Evolutionary conservation across 202 grass and related monocot genomes (phyloP).

Genomic region (Saccharum hybrid): DNA sequence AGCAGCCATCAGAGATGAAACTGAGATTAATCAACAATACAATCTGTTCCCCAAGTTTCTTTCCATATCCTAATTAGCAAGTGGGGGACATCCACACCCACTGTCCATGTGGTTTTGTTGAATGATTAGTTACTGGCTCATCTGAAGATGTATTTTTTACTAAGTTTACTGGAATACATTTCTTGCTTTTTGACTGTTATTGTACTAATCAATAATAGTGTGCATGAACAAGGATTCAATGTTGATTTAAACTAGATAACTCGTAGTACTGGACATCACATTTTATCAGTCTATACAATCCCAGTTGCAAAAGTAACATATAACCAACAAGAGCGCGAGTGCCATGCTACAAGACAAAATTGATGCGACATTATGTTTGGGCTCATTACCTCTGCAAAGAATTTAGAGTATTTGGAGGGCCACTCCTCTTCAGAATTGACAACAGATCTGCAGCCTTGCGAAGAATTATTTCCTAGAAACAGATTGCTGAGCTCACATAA

Average conservation of each 20-base stretch:
- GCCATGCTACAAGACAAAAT: neutral
- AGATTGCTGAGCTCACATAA: neutral
- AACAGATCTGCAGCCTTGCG: slow-evolving; percentile 54
- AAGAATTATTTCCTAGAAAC: neutral
- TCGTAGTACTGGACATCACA: neutral
- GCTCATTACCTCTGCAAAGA: slow-evolving; percentile 69
- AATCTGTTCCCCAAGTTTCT: neutral
- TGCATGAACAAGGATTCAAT: neutral
- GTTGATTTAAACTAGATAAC: neutral
- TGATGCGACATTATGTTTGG: neutral
- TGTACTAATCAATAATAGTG: neutral
- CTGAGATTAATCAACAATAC: neutral
- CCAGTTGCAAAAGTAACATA: neutral
- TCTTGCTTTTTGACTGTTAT: neutral
- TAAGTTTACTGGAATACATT: neutral
- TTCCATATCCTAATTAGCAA: neutral
- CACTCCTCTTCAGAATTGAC: slow-evolving; percentile 72
- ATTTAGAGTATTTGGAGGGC: slow-evolving; percentile 95
- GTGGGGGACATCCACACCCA: neutral
- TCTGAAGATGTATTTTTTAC: neutral
- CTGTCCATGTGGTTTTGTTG: neutral
- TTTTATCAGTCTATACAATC: neutral
- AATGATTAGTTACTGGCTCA: neutral
- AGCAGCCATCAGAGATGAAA: neutral
- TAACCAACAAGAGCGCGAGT: neutral